Evolutionary conservation across 257 asterid species (phyloP).

Genomic region (Asclepias syriaca): DNA sequence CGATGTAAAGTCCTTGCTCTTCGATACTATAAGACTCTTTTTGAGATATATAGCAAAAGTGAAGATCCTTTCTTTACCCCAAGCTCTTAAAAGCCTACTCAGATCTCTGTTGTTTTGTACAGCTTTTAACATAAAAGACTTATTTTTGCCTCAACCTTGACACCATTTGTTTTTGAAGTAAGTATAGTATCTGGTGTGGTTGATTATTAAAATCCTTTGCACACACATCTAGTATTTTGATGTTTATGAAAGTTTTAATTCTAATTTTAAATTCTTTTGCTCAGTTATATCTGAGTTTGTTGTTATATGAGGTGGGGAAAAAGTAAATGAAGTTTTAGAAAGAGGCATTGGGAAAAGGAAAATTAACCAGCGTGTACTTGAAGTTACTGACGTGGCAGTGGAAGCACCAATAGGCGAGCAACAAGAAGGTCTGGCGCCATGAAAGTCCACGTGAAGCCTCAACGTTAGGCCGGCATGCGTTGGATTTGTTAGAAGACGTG

Average conservation of each 20-base stretch:
- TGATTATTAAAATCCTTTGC: background rate
- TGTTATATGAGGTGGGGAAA: too few species aligned
- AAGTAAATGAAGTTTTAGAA: too few species aligned
- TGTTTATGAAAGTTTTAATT: too few species aligned
- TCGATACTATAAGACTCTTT: background rate
- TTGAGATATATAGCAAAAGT: constrained; percentile 3
- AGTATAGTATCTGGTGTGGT: background rate
- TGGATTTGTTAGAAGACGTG: background rate
- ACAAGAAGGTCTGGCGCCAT: background rate
- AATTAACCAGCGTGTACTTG: background rate
- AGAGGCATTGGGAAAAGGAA: too few species aligned
- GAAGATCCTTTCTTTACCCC: constrained; percentile 8
- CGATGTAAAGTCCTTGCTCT: background rate
- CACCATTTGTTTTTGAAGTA: background rate
- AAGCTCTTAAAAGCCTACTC: background rate
- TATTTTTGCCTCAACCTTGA: background rate
- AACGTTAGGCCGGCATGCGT: background rate
- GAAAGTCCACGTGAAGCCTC: background rate
- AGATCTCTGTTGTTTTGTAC: background rate
- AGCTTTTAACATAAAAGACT: background rate
- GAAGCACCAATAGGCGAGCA: background rate
- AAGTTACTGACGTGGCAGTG: background rate
- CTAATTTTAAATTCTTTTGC: too few species aligned
- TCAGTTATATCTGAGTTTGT: too few species aligned
- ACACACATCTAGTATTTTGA: background rate